Percentiles rank a stretch among this genome's conserved stretches.
Conservation (phyloP, 805 yeast genomes). For the Phaffomyces opuntiae region DNA sequence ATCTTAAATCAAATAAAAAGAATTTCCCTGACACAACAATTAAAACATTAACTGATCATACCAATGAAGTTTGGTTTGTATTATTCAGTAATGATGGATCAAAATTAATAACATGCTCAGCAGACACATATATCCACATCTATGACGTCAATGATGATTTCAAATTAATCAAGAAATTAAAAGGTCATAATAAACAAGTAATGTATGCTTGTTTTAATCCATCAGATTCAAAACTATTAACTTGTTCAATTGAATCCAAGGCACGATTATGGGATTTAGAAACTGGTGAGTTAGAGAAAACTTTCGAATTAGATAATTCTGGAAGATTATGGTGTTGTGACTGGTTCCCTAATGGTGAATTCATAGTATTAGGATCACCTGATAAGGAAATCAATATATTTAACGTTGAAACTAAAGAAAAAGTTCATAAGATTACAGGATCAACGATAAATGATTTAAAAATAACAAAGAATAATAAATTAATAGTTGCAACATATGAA, state of each 20-base stretch:
- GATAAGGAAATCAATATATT: slow-evolving; percentile 56
- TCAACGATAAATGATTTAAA: slow-evolving; percentile 62
- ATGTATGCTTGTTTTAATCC: slow-evolving; percentile 72
- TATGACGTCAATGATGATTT: slow-evolving; percentile 54
- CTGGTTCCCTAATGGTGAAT: slow-evolving; percentile 52
- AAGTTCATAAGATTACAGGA: slow-evolving; percentile 25
- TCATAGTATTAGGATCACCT: slow-evolving; percentile 69
- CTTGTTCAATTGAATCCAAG: slow-evolving; percentile 66
- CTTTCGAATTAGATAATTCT: slow-evolving; percentile 15
- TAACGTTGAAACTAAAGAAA: slow-evolving; percentile 27
- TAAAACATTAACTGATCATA: slow-evolving; percentile 44
- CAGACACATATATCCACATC: slow-evolving; percentile 55
- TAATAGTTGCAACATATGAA: slow-evolving; percentile 62
- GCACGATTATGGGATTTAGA: slow-evolving; percentile 63
- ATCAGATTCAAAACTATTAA: slow-evolving; percentile 56
- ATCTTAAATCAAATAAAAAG: slow-evolving; percentile 25
- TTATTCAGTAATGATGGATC: slow-evolving; percentile 73
- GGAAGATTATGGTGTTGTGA: slow-evolving; percentile 52
- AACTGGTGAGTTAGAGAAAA: slow-evolving; percentile 26
- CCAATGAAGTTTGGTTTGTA: slow-evolving; percentile 79
- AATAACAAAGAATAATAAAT: slow-evolving; percentile 55
- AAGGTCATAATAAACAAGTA: slow-evolving; percentile 46
- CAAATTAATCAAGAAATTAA: slow-evolving; percentile 29
- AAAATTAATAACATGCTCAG: slow-evolving; percentile 69
- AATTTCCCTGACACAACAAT: slow-evolving; percentile 43